Conservation (phyloP, 179 eudicot genomes). For the Camellia oleifera region DNA sequence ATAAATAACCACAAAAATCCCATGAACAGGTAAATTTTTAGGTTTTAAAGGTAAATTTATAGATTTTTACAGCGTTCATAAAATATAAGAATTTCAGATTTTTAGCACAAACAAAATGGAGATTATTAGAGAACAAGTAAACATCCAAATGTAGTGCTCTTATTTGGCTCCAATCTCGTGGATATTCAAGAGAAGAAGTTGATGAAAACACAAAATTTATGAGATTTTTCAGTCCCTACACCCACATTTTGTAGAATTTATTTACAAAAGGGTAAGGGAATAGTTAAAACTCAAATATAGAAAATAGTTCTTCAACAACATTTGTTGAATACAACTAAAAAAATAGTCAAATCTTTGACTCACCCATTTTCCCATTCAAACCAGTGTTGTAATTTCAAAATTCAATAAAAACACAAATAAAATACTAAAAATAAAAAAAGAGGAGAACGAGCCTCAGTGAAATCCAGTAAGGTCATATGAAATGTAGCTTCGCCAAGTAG, state of each 20-base stretch:
- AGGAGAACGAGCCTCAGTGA: conserved; percentile 31
- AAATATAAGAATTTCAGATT: background rate
- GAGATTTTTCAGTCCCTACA: conserved; percentile 39
- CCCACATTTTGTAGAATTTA: conserved; percentile 8
- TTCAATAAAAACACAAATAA: background rate
- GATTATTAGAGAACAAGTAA: background rate
- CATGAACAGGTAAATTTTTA: too few species aligned
- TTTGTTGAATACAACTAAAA: too few species aligned
- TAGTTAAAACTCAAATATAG: conserved; percentile 32
- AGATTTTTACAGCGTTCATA: too few species aligned
- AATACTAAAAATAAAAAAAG: background rate
- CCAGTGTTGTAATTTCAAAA: background rate
- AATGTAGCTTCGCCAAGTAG: conserved; percentile 37
- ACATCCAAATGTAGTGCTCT: conserved; percentile 30
- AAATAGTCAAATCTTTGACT: background rate
- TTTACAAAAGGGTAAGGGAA: conserved; percentile 17
- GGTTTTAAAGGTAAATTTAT: too few species aligned
- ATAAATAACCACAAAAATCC: too few species aligned
- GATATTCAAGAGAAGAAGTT: conserved; percentile 32
- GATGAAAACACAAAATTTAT: conserved; percentile 39
- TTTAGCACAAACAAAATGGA: background rate
- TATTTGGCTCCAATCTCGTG: conserved; percentile 49
- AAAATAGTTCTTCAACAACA: background rate
- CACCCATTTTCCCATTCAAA: background rate
- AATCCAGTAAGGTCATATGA: conserved; percentile 33